Evolutionary conservation across 768 basidiomycete genomes (phyloP).

Genomic region (Zangia roseola): DNA sequence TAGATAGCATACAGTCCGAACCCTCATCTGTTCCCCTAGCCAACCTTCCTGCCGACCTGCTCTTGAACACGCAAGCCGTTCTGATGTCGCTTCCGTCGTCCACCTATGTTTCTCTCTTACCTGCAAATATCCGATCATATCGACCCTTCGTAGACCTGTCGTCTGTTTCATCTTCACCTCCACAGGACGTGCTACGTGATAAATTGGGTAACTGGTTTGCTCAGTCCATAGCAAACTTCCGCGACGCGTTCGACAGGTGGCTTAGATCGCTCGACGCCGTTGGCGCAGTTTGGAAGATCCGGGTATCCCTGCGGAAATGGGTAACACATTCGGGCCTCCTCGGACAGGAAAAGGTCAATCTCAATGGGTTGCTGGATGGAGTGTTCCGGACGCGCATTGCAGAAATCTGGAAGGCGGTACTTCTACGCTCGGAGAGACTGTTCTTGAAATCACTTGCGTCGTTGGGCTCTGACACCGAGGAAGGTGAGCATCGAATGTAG

Average conservation of each 20-base stretch:
- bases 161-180: constrained; percentile 53
- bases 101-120: constrained; percentile 76
- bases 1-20: constrained; percentile 63
- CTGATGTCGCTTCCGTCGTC: constrained; percentile 78
- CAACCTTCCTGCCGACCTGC: constrained; percentile 49
- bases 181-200: constrained; percentile 41
- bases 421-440: constrained; percentile 42
- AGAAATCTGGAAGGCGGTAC: constrained; percentile 55
- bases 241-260: constrained; percentile 51
- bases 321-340: constrained; percentile 44
- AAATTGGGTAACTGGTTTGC: constrained; percentile 66
- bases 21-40: constrained; percentile 22
- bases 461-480: constrained; percentile 6
- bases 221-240: constrained; percentile 47
- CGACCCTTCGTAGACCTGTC: constrained; percentile 81
- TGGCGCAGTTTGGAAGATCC: constrained; percentile 71
- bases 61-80: constrained; percentile 64
- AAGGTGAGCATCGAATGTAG: constrained; percentile 15
- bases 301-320: constrained; percentile 50
- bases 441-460: constrained; percentile 46
- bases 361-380: constrained; percentile 51
- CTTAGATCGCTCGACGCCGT: constrained; percentile 56
- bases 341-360: constrained; percentile 42
- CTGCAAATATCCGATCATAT: constrained; percentile 67
- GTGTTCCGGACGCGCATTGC: constrained; percentile 53